Conservation (phyloP, 176 grass and related monocot species). For the Avena sativa region DNA sequence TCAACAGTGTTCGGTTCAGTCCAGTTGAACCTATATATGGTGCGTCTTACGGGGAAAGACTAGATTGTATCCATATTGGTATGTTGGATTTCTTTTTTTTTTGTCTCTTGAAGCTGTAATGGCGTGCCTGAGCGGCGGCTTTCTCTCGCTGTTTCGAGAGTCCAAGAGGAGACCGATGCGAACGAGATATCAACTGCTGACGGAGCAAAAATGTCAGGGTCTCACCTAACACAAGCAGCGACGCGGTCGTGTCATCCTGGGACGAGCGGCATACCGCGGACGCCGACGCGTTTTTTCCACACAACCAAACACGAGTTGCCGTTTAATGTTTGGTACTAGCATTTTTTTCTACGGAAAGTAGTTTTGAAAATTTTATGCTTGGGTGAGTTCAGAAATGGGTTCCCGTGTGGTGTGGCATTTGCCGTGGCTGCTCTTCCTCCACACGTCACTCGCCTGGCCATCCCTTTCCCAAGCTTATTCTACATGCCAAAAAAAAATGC, state of each 20-base stretch:
- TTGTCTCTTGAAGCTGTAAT: not conserved
- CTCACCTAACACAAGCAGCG: not conserved
- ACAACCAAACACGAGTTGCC: not conserved
- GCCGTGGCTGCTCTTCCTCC: not conserved
- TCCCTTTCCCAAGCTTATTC: constrained; percentile 6
- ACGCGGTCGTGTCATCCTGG: not conserved
- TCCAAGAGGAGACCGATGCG: not conserved
- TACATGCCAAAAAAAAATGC: not conserved
- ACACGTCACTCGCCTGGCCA: not conserved
- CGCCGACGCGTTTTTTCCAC: not conserved
- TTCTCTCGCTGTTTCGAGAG: no score
- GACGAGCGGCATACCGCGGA: not conserved
- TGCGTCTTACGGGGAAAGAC: not conserved
- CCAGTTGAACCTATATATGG: not conserved
- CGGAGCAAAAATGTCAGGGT: not conserved
- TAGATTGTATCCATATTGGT: not conserved
- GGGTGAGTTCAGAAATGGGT: not conserved
- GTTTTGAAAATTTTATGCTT: not conserved
- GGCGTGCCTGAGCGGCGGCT: not conserved
- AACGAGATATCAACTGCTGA: not conserved
- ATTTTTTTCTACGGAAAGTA: not conserved
- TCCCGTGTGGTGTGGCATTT: not conserved
- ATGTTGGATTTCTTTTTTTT: not conserved
- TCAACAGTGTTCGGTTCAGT: not conserved
- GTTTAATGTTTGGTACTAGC: not conserved